Evolutionary conservation across 148 eudicot species (phyloP).

Genomic region (Selenicereus undatus): DNA sequence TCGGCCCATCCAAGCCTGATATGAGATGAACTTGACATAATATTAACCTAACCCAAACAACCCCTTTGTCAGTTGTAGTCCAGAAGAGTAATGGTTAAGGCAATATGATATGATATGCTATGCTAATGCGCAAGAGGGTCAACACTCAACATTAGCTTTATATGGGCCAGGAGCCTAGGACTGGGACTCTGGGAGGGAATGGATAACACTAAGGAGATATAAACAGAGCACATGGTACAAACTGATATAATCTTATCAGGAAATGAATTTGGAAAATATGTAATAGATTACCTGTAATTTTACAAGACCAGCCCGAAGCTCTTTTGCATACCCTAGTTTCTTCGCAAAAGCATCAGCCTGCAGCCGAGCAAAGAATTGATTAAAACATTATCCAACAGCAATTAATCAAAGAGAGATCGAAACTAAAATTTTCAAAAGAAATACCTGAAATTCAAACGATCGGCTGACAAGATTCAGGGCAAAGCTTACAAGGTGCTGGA

Average conservation of each 20-base stretch:
- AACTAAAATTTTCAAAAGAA: background rate
- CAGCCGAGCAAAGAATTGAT: constrained; percentile 15
- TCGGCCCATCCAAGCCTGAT: background rate
- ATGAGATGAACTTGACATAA: background rate
- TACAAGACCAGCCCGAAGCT: constrained; percentile 88
- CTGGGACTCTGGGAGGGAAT: background rate
- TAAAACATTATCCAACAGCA: constrained; percentile 5
- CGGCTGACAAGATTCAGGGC: constrained; percentile 93
- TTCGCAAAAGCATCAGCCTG: constrained; percentile 99
- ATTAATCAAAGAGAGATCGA: background rate
- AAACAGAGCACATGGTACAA: background rate
- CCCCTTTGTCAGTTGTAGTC: background rate
- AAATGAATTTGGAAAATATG: background rate
- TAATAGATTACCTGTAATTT: constrained; percentile 66
- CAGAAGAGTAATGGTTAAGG: background rate
- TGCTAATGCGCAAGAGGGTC: background rate
- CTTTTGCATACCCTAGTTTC: constrained; percentile 69
- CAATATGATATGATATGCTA: constrained; percentile 1
- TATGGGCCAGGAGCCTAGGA: no score
- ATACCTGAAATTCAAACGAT: constrained; percentile 95
- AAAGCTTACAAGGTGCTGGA: constrained; percentile 90
- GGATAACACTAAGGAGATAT: background rate
- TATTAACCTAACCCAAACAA: background rate
- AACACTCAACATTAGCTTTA: background rate
- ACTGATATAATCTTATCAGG: background rate